A percentile compares a stretch with the other conserved stretches of the same genome.
Conservation (phyloP, 2,329 filamentous ascomycete genomes). For the Neofusicoccum laricinum region DNA sequence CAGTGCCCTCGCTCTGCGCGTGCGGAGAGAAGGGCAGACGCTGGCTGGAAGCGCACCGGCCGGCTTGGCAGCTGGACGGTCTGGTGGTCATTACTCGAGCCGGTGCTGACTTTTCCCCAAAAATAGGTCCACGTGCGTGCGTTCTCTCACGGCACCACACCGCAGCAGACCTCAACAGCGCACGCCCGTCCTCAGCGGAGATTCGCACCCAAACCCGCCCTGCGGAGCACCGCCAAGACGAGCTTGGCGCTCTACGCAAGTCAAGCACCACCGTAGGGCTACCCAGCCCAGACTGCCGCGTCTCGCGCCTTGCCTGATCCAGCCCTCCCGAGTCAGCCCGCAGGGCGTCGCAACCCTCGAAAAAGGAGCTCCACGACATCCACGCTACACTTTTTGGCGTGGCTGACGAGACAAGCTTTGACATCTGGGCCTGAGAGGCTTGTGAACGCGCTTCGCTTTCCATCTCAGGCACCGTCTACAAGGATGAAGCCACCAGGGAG, state of each 20-base stretch:
- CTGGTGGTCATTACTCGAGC: neutral
- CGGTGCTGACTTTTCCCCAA: neutral
- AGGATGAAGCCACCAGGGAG: neutral
- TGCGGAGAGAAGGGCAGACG: neutral
- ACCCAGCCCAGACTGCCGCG: neutral
- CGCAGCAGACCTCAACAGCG: neutral
- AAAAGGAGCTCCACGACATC: neutral
- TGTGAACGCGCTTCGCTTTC: neutral
- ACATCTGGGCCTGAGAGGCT: neutral
- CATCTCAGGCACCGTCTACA: neutral
- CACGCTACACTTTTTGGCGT: neutral
- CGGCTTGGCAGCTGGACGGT: neutral
- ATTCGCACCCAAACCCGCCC: neutral
- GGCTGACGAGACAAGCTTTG: neutral
- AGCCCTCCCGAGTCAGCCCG: neutral
- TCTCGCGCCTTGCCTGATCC: neutral
- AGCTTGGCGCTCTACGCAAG: neutral
- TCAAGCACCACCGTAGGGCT: neutral
- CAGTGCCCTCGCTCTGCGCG: neutral
- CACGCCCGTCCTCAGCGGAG: neutral
- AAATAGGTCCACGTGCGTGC: neutral
- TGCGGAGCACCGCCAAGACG: neutral
- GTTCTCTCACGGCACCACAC: too few relatives aligned
- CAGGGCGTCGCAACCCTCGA: neutral
- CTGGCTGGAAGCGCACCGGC: neutral